A percentile compares a stretch with the other conserved stretches of the same genome.
phyloP scores from a whole-genome alignment of 495 filamentous ascomycete genomes.

The Aspergillus bertholletiae region DNA sequence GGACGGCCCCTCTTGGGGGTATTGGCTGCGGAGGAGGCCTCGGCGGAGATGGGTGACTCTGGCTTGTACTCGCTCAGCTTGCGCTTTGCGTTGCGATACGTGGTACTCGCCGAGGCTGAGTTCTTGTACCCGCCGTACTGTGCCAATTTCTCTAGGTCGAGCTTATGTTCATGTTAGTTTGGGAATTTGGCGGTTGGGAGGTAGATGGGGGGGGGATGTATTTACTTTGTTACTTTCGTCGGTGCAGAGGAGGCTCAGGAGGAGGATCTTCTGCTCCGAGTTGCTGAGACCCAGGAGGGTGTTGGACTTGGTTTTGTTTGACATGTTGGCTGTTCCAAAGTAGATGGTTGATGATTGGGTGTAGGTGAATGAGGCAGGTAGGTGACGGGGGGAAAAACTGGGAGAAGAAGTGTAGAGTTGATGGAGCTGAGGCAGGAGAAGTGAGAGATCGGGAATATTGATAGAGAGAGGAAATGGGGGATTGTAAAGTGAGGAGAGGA shows the following conservation, averaged over 20 bases:
- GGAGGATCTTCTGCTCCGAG: constrained; percentile 18
- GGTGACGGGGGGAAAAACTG: background rate
- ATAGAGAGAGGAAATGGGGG: constrained; percentile 3
- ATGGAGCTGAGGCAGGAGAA: background rate
- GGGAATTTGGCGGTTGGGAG: background rate
- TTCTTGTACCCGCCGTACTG: constrained; percentile 32
- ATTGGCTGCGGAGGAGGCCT: background rate
- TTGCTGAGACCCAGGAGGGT: constrained; percentile 16
- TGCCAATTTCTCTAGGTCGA: constrained; percentile 37
- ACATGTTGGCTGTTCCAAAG: constrained; percentile 9
- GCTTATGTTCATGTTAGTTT: constrained; percentile 15
- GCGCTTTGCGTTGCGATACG: constrained; percentile 24
- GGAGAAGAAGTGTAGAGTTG: background rate
- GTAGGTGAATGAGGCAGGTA: background rate
- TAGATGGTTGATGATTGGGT: background rate
- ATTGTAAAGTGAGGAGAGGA: background rate
- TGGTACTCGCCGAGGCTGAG: constrained; percentile 24
- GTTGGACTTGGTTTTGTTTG: constrained; percentile 15
- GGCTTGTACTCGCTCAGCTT: constrained; percentile 15
- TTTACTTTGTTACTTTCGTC: constrained; percentile 23
- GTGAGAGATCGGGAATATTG: background rate
- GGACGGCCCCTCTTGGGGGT: constrained; percentile 21
- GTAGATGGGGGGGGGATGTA: constrained; percentile 5
- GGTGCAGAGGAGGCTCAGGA: constrained; percentile 19
- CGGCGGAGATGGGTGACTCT: background rate